A percentile compares a stretch with the other conserved stretches of the same genome.
Evolutionary conservation across 2,329 filamentous ascomycete species (phyloP).

Genomic region (Truncatella angustata): DNA sequence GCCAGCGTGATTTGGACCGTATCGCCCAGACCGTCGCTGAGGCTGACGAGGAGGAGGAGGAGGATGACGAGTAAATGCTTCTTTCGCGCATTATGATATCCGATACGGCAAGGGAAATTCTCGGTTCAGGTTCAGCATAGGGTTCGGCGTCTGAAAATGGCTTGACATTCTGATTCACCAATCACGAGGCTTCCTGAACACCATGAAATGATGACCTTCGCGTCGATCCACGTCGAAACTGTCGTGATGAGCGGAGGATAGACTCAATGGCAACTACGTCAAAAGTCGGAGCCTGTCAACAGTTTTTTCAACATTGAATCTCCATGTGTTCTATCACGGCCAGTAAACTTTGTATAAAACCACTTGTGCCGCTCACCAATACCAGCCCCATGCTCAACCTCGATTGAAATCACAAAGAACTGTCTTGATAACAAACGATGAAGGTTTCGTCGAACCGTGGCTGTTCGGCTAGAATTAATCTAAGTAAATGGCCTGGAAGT

Average conservation of each 20-base stretch:
- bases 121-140: slow-evolving; percentile 28
- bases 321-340: no score
- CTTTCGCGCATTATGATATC: slow-evolving; percentile 6
- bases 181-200: slow-evolving; percentile 7
- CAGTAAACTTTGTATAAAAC: no score
- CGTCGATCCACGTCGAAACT: not conserved
- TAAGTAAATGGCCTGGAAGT: no score
- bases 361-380: no score
- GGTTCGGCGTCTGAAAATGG: slow-evolving; percentile 32
- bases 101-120: slow-evolving; percentile 4
- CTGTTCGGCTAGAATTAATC: no score
- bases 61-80: slow-evolving; percentile 62
- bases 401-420: no score
- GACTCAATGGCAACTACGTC: no score
- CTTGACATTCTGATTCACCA: slow-evolving; percentile 15
- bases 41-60: slow-evolving; percentile 63
- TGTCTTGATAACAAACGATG: no score
- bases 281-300: not conserved
- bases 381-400: no score
- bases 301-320: not conserved
- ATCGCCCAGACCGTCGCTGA: slow-evolving; percentile 80
- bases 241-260: not conserved
- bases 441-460: no score
- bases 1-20: slow-evolving; percentile 98
- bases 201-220: not conserved